phyloP scores from a whole-genome alignment of 1,139 yeast genomes.

The Wickerhamomyces sp. region DNA sequence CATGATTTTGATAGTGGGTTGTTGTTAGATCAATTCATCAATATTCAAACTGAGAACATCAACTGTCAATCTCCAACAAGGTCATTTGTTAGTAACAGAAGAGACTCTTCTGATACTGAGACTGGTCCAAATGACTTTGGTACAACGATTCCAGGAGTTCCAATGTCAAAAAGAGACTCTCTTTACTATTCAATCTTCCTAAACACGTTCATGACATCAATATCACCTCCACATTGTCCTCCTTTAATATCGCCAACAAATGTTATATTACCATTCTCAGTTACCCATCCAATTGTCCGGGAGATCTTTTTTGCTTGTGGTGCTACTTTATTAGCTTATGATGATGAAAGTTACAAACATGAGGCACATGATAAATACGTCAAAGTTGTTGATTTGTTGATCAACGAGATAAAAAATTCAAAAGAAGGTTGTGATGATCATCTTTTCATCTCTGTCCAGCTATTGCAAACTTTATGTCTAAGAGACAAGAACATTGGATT shows the following conservation, averaged over 20 bases:
- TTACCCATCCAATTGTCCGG: constrained; percentile 21
- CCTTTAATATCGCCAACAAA: constrained; percentile 24
- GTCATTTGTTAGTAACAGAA: not conserved
- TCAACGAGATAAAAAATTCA: constrained; percentile 15
- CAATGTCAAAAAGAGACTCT: constrained; percentile 13
- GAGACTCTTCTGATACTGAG: not conserved
- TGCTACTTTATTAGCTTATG: constrained; percentile 25
- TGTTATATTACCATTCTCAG: constrained; percentile 16
- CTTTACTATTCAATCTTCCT: constrained; percentile 25
- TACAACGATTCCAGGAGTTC: constrained; percentile 16
- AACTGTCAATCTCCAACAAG: not conserved
- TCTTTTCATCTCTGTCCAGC: constrained; percentile 26
- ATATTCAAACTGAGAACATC: constrained; percentile 2
- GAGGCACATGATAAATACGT: constrained; percentile 25
- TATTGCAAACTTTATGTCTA: constrained; percentile 25
- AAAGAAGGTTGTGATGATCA: constrained; percentile 23
- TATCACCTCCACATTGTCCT: constrained; percentile 25
- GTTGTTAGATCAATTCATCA: not conserved
- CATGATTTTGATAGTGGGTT: not conserved
- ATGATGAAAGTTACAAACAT: constrained; percentile 13
- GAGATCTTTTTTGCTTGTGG: constrained; percentile 29
- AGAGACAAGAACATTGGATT: constrained; percentile 26
- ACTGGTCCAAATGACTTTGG: constrained; percentile 1
- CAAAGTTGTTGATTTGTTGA: constrained; percentile 18
- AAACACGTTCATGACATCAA: constrained; percentile 24